Evolutionary conservation across 1,284 basidiomycete species (phyloP), one percentile per base, ranked within the genome.

Genomic region (Austropuccinia psidii): DNA sequence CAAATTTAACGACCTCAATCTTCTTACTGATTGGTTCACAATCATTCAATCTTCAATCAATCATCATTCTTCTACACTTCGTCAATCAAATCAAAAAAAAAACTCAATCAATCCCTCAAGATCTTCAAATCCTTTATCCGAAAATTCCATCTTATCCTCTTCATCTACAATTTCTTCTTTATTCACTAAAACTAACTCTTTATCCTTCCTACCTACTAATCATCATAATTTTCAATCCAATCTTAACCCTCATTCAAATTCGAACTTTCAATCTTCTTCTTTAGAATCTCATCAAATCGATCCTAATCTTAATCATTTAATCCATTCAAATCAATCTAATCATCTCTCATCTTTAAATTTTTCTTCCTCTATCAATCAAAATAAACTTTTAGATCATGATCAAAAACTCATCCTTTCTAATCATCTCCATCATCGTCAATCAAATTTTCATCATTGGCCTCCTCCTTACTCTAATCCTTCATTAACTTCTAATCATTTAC

Each of bases 1-100:
- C 66, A 89, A 91, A 78, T 98, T 97, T 85, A 89, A 88, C 77
- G 91, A 97, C 74, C 86, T 88, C n/a, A 84, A 86, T n/a, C 89
- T 88, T 3, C 84, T 94, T 74, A 91, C 95, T 79, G 86, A 88
- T 0, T 98, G 95, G 95, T 88, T 86, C 78, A 84, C 84, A 49
- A 89, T 88, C 74, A 88, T 97, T 76, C 86, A 89, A 77, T 82
- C 84, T 1, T 86, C 93, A 24, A 87, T 94, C 41, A 45, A 37
- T 27, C 67, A 49, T 83, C 84, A 74, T 83, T 35, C 41, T 35
- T 33, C 35, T n/a, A n/a, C n/a, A n/a, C n/a, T n/a, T n/a, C n/a
- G n/a, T n/a, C n/a, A n/a, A n/a, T n/a, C 11, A 45, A 47, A n/a
- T n/a, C 21, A 39, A 47, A 27, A 58, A 41, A 39, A 17, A 21